Evolutionary conservation across 768 basidiomycete species (phyloP), one percentile per base, ranked within the genome.

Genomic region (Phanerodontia chrysosporium): DNA sequence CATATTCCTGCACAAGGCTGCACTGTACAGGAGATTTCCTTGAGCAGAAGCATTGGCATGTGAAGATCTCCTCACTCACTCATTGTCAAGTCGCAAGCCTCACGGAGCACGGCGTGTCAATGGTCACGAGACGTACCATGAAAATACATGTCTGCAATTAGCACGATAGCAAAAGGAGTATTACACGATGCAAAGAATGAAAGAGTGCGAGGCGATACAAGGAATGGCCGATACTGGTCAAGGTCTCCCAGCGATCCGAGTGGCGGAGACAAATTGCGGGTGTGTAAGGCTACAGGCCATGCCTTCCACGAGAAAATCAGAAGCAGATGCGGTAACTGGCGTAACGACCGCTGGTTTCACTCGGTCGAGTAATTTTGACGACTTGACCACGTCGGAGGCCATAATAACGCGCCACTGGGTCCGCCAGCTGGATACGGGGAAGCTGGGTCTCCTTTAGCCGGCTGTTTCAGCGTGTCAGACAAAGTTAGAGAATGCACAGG

Each of bases 351-450:
- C 90, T 92, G 18, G 97, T 99, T 79, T 98, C 97, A 74, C 92
- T 95, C 27, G 95, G 92, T 67, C 97, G 80, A 60, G 90, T 98
- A 67, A 99, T 98, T 79, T 97, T 98, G 74, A 99, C 97, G 49
- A 99, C 97, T 72, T 96, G 93, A 27, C 96, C 95, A 51, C 97
- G 84, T 66, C 86, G 83, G 58, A 99, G 83, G 53, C 97, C 97
- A 76, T 98, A 99, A 73, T 99, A 98, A 59, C 95, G 85, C 44
- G 97, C 94, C n/a, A 99, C 96, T 10, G 97, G 97, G 73, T 99
- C 97, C 27, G 89, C 86, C 45, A 97, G 74, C 75, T 98, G 95
- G 63, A 99, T 98, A 24, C 97, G 91, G 49, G 97, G 97, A 57
- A 99, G 80, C 69, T 99, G 97, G 1, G 96, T 98, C 70, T 98